Percentiles rank a stretch among this genome's conserved stretches.
Evolutionary conservation across 306 rosid species (phyloP).

Genomic region (Castanea mollissima): DNA sequence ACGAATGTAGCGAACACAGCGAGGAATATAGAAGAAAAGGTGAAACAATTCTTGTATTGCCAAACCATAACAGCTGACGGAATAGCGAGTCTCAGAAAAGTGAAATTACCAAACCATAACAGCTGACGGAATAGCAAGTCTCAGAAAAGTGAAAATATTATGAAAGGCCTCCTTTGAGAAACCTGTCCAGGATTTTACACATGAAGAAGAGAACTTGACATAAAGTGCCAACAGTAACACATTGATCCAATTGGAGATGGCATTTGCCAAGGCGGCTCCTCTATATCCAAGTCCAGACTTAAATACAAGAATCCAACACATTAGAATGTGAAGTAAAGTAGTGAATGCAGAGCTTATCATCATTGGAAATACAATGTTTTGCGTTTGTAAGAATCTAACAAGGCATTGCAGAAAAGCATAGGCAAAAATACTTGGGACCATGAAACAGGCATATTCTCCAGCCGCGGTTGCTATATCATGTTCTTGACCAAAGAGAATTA

Average conservation of each 20-base stretch:
- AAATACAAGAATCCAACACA: conserved; percentile 57
- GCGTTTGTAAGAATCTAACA: conserved; percentile 57
- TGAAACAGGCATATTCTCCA: conserved; percentile 45
- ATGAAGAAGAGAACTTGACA: conserved; percentile 51
- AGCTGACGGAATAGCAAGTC: conserved; percentile 78
- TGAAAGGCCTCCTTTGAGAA: conserved; percentile 54
- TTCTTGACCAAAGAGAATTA: conserved; percentile 53
- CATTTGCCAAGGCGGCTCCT: conserved; percentile 65
- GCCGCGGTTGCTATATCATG: conserved; percentile 46
- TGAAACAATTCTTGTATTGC: neutral
- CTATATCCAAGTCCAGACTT: conserved; percentile 50
- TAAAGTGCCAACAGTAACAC: conserved; percentile 44
- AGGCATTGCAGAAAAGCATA: conserved; percentile 58
- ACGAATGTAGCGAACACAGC: neutral
- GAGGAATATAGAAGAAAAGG: neutral
- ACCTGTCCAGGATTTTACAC: conserved; percentile 64
- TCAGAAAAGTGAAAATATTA: conserved; percentile 40
- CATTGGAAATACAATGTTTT: conserved; percentile 72
- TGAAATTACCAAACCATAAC: conserved; percentile 72
- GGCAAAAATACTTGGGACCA: conserved; percentile 67
- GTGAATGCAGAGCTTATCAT: conserved; percentile 47
- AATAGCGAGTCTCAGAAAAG: conserved; percentile 51
- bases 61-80: conserved; percentile 66
- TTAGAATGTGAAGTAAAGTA: conserved; percentile 34
- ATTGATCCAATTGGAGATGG: conserved; percentile 63